A percentile compares a stretch with the other conserved stretches of the same genome.
Evolutionary conservation across 1,284 basidiomycete species (phyloP).

Genomic region (Erythrobasidium hasegawianum): DNA sequence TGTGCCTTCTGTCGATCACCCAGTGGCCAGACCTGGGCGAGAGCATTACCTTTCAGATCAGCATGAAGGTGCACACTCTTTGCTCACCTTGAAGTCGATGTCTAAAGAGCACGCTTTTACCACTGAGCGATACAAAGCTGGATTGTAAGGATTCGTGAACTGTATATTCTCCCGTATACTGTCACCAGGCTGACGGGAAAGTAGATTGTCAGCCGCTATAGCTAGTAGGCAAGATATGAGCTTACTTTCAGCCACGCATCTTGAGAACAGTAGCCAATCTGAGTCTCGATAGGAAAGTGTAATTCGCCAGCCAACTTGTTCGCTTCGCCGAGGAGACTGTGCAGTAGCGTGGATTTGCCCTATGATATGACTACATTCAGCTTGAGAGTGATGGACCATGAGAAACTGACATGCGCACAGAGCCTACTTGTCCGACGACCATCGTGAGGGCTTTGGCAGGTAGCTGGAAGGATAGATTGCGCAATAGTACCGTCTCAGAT

Average conservation of each 20-base stretch:
- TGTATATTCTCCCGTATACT: conserved; percentile 32
- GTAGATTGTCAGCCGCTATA: not conserved
- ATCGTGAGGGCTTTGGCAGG: conserved; percentile 64
- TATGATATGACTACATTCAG: conserved; percentile 39
- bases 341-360: conserved; percentile 64
- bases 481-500: conserved; percentile 46
- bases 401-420: not conserved
- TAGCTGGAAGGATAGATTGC: conserved; percentile 63
- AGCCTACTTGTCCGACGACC: conserved; percentile 69
- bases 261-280: conserved; percentile 18
- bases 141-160: conserved; percentile 11
- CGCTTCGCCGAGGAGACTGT: conserved; percentile 25
- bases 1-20: conserved; percentile 28
- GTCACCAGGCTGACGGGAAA: conserved; percentile 10
- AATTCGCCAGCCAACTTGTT: conserved; percentile 5
- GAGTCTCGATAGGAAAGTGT: not conserved
- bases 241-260: conserved; percentile 15
- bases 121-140: conserved; percentile 17
- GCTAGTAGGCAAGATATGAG: not conserved
- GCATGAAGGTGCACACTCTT: not conserved
- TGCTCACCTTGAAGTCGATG: conserved; percentile 16
- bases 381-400: not conserved
- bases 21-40: conserved; percentile 16
- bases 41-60: too few relatives aligned
- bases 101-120: conserved; percentile 32